phyloP scores from a whole-genome alignment of 1,284 basidiomycete genomes.

The Moesziomyces sp. region DNA sequence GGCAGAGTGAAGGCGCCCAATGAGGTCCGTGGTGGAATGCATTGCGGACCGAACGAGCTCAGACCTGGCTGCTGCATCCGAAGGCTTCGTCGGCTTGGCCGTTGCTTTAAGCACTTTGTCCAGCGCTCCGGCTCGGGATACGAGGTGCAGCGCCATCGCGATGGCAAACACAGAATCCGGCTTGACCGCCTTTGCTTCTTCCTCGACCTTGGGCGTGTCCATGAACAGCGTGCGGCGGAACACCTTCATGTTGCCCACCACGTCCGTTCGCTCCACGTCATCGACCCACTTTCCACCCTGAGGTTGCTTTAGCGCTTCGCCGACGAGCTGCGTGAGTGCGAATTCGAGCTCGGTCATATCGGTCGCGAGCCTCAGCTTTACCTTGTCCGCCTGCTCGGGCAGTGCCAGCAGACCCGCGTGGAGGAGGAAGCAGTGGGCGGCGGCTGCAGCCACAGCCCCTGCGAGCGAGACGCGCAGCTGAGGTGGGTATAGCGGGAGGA shows the following conservation, averaged over 20 bases:
- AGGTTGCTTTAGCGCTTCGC: background rate
- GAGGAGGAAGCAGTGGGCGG: slow-evolving; percentile 75
- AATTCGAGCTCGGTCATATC: slow-evolving; percentile 98
- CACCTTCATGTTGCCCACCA: slow-evolving; percentile 5
- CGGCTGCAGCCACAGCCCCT: background rate
- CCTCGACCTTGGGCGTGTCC: slow-evolving; percentile 10
- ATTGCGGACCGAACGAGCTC: background rate
- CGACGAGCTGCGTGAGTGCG: slow-evolving; percentile 69
- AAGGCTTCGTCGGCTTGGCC: background rate
- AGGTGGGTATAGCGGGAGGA: slow-evolving; percentile 12
- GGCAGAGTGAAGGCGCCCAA: background rate
- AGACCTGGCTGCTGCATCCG: background rate
- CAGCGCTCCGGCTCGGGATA: slow-evolving; percentile 4
- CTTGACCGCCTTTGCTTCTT: background rate
- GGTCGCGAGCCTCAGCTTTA: slow-evolving; percentile 88
- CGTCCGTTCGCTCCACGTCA: background rate
- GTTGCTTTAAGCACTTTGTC: slow-evolving; percentile 2
- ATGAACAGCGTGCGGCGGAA: slow-evolving; percentile 23
- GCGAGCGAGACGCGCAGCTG: slow-evolving; percentile 1
- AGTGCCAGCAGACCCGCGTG: slow-evolving; percentile 81
- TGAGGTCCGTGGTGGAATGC: background rate
- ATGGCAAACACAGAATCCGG: background rate
- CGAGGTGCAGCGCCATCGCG: slow-evolving; percentile 13
- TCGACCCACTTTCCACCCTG: background rate
- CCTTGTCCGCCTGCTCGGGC: slow-evolving; percentile 77